Conservation (phyloP, 768 basidiomycete genomes). For the Myochromella boudieri region DNA sequence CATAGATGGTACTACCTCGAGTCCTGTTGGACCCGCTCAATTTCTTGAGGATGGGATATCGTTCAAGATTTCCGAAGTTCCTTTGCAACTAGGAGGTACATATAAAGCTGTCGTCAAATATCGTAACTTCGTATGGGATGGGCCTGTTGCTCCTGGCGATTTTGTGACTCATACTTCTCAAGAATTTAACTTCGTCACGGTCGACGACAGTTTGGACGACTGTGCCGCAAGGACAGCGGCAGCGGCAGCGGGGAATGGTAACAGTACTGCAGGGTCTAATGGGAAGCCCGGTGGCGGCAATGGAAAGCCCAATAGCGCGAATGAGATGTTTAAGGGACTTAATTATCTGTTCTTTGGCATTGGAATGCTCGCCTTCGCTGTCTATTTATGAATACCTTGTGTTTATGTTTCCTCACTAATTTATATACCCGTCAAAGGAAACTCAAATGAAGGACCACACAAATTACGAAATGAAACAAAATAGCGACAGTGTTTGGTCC, state of each 20-base stretch:
- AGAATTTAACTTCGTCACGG: conserved; percentile 4
- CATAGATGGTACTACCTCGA: background rate
- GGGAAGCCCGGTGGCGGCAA: background rate
- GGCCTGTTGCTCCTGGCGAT: conserved; percentile 4
- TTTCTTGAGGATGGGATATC: background rate
- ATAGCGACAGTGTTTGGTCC: no score
- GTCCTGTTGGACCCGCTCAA: conserved; percentile 1
- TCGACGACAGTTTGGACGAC: background rate
- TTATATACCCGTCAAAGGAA: no score
- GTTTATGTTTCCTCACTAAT: no score
- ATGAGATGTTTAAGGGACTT: no score
- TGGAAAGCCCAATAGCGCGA: no score
- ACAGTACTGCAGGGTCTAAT: background rate
- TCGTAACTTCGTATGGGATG: conserved; percentile 3
- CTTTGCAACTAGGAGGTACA: conserved; percentile 1
- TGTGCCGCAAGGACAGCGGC: background rate
- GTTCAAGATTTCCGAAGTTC: background rate
- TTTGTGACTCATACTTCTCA: conserved; percentile 5
- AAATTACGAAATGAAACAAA: no score
- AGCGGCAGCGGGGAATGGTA: background rate
- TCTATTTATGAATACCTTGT: no score
- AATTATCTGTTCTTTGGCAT: no score
- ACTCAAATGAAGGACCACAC: no score
- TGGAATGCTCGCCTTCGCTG: no score
- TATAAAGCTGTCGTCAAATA: conserved; percentile 8